Conservation (phyloP, 2,329 filamentous ascomycete genomes). For the Beauveria sp. region DNA sequence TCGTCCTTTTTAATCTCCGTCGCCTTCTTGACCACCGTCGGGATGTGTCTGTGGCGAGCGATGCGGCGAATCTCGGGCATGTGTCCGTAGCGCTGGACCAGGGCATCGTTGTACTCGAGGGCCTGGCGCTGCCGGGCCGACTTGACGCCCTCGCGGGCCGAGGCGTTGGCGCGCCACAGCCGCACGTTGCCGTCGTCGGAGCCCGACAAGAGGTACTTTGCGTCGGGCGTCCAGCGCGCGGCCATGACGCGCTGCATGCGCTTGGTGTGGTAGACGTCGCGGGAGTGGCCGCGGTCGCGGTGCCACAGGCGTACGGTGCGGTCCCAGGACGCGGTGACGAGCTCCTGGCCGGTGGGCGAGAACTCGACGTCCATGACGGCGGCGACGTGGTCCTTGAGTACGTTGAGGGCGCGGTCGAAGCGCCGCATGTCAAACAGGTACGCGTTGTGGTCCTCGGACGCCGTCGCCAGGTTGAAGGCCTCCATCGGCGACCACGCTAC, state of each 20-base stretch:
- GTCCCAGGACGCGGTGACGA: conserved; percentile 81
- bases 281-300: conserved; percentile 69
- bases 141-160: conserved; percentile 75
- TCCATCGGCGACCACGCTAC: conserved; percentile 96
- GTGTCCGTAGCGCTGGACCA: conserved; percentile 78
- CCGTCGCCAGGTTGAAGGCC: conserved; percentile 88
- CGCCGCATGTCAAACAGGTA: conserved; percentile 89
- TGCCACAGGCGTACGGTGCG: conserved; percentile 83
- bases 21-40: conserved; percentile 92
- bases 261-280: conserved; percentile 95
- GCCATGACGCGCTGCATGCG: conserved; percentile 94
- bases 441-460: conserved; percentile 89
- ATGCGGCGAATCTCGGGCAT: conserved; percentile 96
- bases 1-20: conserved; percentile 90
- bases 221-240: conserved; percentile 77
- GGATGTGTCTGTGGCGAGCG: conserved; percentile 81
- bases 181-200: conserved; percentile 86
- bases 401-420: conserved; percentile 78
- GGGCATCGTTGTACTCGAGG: conserved; percentile 82
- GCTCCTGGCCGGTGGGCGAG: conserved; percentile 85
- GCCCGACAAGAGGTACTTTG: conserved; percentile 81
- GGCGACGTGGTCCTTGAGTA: conserved; percentile 79
- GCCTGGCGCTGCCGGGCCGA: conserved; percentile 77
- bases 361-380: conserved; percentile 97
- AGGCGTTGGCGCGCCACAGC: conserved; percentile 84